Evolutionary conservation across 2,329 filamentous ascomycete genomes (phyloP), one percentile per base, ranked within the genome.

Genomic region (Paramyrothecium sp.): DNA sequence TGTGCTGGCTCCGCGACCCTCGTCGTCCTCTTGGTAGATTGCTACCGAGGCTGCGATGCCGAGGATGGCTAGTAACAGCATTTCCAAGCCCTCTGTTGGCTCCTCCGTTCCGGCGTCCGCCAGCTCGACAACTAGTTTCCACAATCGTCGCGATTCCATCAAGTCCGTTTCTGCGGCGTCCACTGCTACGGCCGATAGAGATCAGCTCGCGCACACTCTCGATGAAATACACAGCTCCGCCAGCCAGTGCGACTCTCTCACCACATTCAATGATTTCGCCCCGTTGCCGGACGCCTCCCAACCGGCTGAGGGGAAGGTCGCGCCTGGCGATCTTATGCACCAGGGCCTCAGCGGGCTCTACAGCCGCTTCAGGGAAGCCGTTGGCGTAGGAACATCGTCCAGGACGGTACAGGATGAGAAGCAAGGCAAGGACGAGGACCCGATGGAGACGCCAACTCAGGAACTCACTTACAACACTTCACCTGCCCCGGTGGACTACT

Each of bases 201-300:
- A 92, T 61, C 88, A 90, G 57, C 81, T 94, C 41, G 86, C 90
- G 34, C 85, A 91, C 60, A 85, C 89, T 19, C 85, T 97, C 59
- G 90, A 96, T 73, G 88, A 91, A 66, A 97, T 97, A 63, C 94
- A 97, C 73, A 92, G 81, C 53, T 88, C 90, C 7, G 92, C 93
- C n/a, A 96, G 90, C 68, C 90, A 91, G 70, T 90, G 90, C 34
- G 89, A 90, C 61, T 85, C 87, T 34, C 81, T 98, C 51, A 98
- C 94, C 2, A 96, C 92, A 10, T 98, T 98, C 75, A 96, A 96
- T 74, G 93, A 97, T 69, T 93, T 96, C 67, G 90, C 89, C 1
- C 87, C 89, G 1, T 87, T 88, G 5, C 87, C 90, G 0, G 77
- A 81, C 2, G 79, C 83, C 1, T 76, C 84, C 1, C 78, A 82